These are phyloP conservation scores for Phytophthora agathidicida DNA, from an alignment of 352 stramenopile species.

Conservation along the genomic window DNA sequence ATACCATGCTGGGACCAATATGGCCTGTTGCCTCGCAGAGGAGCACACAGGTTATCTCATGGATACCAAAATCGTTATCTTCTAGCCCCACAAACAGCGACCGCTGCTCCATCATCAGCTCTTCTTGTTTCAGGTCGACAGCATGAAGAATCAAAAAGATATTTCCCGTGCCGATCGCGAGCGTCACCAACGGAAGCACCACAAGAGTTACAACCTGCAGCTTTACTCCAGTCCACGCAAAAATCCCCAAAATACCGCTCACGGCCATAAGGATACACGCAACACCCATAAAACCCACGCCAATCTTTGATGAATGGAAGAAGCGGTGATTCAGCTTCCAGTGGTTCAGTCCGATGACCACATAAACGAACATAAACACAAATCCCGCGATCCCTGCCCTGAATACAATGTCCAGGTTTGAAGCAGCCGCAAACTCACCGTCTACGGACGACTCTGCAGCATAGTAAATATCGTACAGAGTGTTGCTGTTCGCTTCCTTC, in stretches of 20 bases:
- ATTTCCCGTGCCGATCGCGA: conserved; percentile 76
- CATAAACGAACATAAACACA: conserved; percentile 71
- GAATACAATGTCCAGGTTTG: conserved; percentile 48
- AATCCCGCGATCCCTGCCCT: conserved; percentile 58
- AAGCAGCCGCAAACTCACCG: conserved; percentile 65
- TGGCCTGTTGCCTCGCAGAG: conserved; percentile 49
- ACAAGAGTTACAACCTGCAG: conserved; percentile 78
- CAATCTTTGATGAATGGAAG: conserved; percentile 72
- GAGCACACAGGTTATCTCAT: conserved; percentile 59
- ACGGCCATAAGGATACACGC: conserved; percentile 68
- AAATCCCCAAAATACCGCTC: conserved; percentile 67
- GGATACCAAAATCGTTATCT: conserved; percentile 48
- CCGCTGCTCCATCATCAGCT: conserved; percentile 48
- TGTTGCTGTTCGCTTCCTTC: conserved; percentile 45
- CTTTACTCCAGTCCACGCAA: conserved; percentile 66
- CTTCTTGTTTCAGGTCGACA: conserved; percentile 51
- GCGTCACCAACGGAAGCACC: conserved; percentile 62
- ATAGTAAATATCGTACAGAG: conserved; percentile 72
- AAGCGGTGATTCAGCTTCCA: conserved; percentile 54
- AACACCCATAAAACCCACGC: conserved; percentile 68
- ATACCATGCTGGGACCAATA: conserved; percentile 68
- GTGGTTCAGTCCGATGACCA: conserved; percentile 70
- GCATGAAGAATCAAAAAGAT: conserved; percentile 75
- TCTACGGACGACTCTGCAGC: conserved; percentile 60
- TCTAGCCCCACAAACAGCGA: conserved; percentile 57